These are phyloP conservation scores for Colletotrichum tamarilloi DNA, from an alignment of 2,329 filamentous ascomycete genomes.

Conservation along the genomic window DNA sequence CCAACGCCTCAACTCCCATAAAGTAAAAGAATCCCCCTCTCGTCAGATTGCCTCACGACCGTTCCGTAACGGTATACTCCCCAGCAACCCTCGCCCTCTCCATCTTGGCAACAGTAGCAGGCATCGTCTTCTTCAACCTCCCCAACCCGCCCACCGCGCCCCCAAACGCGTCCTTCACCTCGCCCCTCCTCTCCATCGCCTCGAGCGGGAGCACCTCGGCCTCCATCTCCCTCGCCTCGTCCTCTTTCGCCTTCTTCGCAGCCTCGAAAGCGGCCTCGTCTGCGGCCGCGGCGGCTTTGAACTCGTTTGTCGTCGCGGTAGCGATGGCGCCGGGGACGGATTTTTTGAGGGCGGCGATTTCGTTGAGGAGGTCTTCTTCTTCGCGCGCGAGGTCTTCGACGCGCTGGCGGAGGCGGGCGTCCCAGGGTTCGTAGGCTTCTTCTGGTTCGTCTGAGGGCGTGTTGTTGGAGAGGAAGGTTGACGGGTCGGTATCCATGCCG, in stretches of 20 bases:
- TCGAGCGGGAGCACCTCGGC: conserved; percentile 43
- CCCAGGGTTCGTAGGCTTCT: conserved; percentile 68
- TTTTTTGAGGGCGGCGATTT: conserved; percentile 71
- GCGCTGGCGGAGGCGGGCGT: conserved; percentile 66
- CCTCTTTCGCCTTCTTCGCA: conserved; percentile 33
- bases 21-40: too few species aligned
- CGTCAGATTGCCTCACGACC: conserved; percentile 19
- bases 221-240: conserved; percentile 38
- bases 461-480: conserved; percentile 48
- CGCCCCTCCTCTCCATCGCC: conserved; percentile 56
- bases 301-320: conserved; percentile 54
- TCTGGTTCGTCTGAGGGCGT: conserved; percentile 43
- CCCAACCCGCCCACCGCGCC: conserved; percentile 62
- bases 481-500: conserved; percentile 62
- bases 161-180: conserved; percentile 58
- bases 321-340: conserved; percentile 60
- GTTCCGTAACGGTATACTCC: conserved; percentile 64
- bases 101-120: conserved; percentile 71
- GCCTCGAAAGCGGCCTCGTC: conserved; percentile 56
- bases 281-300: conserved; percentile 52
- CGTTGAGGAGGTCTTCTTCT: conserved; percentile 72
- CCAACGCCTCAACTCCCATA: conserved; percentile 17
- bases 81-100: conserved; percentile 71
- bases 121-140: conserved; percentile 69
- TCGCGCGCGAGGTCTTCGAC: conserved; percentile 70